phyloP scores from a whole-genome alignment of 2,329 filamentous ascomycete genomes.

The Trichoderma sp. region DNA sequence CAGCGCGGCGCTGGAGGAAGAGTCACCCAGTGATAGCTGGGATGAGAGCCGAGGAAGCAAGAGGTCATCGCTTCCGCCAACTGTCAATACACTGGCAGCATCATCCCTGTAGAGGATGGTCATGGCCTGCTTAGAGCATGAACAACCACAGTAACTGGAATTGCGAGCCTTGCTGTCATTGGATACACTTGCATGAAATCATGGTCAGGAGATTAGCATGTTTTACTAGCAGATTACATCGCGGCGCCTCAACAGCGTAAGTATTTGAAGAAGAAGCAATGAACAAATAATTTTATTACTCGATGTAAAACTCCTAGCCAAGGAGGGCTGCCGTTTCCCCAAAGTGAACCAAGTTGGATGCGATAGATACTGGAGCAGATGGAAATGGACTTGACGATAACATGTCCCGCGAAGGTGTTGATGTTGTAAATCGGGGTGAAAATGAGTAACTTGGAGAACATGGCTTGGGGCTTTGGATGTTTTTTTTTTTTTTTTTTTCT shows the following conservation, averaged over 20 bases:
- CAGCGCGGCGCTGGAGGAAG: constrained; percentile 40
- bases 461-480: background rate
- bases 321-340: background rate
- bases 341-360: background rate
- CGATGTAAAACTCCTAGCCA: background rate
- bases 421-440: background rate
- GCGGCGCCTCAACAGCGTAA: background rate
- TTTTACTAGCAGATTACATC: constrained; percentile 8
- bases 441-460: background rate
- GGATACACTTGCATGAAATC: constrained; percentile 10
- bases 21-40: constrained; percentile 42
- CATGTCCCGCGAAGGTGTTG: background rate
- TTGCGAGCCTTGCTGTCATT: constrained; percentile 11
- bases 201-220: constrained; percentile 13
- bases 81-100: constrained; percentile 39
- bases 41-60: constrained; percentile 29
- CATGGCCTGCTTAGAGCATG: background rate
- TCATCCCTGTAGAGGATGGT: constrained; percentile 33
- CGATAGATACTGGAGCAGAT: background rate
- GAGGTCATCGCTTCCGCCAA: constrained; percentile 30
- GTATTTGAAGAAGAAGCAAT: background rate
- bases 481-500: background rate
- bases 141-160: background rate
- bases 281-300: background rate
- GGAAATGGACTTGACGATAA: background rate